A percentile compares a stretch with the other conserved stretches of the same genome.
These are phyloP conservation scores for Podaxis carcinomalis DNA, from an alignment of 768 basidiomycete species.

Conservation along the genomic window DNA sequence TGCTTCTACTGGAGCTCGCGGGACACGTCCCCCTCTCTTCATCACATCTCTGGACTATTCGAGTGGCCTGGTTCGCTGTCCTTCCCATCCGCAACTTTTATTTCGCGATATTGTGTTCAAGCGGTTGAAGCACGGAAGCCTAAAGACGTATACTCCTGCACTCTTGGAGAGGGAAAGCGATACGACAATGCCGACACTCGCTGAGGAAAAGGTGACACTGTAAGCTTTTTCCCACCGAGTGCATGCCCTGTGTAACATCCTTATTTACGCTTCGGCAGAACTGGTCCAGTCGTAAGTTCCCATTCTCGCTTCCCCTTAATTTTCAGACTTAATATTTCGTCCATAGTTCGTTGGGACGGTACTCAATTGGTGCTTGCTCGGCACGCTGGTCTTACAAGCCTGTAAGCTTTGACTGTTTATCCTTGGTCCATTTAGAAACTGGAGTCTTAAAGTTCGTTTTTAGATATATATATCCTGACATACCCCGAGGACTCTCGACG, in stretches of 20 bases:
- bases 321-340: background rate
- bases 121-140: background rate
- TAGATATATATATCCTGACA: constrained; percentile 3
- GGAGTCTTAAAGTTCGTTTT: background rate
- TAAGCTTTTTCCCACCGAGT: background rate
- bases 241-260: background rate
- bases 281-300: constrained; percentile 4
- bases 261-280: background rate
- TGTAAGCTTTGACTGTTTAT: background rate
- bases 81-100: background rate
- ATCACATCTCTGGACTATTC: background rate
- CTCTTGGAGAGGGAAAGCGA: background rate
- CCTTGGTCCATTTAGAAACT: background rate
- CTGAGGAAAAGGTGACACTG: background rate
- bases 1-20: background rate
- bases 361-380: constrained; percentile 7
- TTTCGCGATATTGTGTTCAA: background rate
- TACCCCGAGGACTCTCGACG: constrained; percentile 6
- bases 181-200: background rate
- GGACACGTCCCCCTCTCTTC: background rate
- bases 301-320: background rate
- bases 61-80: background rate
- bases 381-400: constrained; percentile 2
- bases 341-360: constrained; percentile 5
- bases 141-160: too few species aligned